phyloP scores from a whole-genome alignment of 371 early-diverging fungal genomes.

The Catenaria anguillulae region DNA sequence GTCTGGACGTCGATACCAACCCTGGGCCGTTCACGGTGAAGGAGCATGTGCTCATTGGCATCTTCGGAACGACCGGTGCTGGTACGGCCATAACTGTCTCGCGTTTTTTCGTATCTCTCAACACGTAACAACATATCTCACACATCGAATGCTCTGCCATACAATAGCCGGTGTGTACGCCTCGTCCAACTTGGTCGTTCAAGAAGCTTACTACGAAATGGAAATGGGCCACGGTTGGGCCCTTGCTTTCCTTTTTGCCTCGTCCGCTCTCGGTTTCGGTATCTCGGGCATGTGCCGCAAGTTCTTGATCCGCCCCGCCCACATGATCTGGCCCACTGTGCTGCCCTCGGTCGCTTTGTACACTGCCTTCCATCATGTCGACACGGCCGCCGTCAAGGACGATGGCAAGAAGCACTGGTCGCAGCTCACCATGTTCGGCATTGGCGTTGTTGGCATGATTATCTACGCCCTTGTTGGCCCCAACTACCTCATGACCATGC shows the following conservation, averaged over 20 bases:
- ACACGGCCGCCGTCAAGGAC: slow-evolving; percentile 10
- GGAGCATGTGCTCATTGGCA: slow-evolving; percentile 30
- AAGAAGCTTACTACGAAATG: slow-evolving; percentile 31
- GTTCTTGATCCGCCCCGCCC: slow-evolving; percentile 55
- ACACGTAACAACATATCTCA: too few species aligned
- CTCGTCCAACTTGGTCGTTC: slow-evolving; percentile 33
- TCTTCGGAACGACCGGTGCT: slow-evolving; percentile 15
- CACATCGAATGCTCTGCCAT: background rate
- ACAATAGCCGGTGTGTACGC: background rate
- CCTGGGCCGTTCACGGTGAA: slow-evolving; percentile 37
- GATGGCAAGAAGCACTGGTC: slow-evolving; percentile 18
- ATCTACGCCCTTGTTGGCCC: slow-evolving; percentile 67
- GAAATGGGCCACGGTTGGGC: slow-evolving; percentile 27
- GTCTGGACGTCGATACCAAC: slow-evolving; percentile 16
- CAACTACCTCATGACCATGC: slow-evolving; percentile 48
- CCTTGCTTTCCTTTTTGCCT: slow-evolving; percentile 33
- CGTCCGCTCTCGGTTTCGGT: slow-evolving; percentile 24
- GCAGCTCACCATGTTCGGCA: slow-evolving; percentile 48
- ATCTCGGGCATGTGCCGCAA: slow-evolving; percentile 26
- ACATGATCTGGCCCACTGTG: slow-evolving; percentile 76
- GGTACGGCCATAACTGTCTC: background rate
- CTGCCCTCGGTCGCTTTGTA: slow-evolving; percentile 57
- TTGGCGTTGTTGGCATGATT: slow-evolving; percentile 29
- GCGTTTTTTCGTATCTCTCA: background rate
- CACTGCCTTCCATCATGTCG: slow-evolving; percentile 46